Conservation (phyloP, 2,329 filamentous ascomycete species). For the Penicillium sp. region DNA sequence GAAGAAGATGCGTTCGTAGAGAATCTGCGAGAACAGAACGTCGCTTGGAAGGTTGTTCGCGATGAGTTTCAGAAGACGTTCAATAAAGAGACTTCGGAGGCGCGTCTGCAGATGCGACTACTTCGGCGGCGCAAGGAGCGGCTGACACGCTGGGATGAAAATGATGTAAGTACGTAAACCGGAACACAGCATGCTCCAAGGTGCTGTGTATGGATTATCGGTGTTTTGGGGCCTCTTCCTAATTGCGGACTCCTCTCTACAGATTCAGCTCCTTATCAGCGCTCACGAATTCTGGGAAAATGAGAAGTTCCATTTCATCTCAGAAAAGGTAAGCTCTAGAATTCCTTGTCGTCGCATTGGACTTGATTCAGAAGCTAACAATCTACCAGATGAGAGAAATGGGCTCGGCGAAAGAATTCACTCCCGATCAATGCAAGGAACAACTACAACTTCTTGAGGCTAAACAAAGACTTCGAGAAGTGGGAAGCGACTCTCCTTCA, state of each 20-base stretch:
- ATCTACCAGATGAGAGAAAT: constrained; percentile 32
- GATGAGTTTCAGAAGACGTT: constrained; percentile 38
- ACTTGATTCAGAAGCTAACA: neutral
- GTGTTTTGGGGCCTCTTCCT: neutral
- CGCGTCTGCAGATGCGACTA: constrained; percentile 44
- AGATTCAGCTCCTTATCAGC: constrained; percentile 38
- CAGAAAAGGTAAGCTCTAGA: constrained; percentile 35
- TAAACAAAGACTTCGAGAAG: constrained; percentile 16
- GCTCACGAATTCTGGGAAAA: constrained; percentile 39
- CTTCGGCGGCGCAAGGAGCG: constrained; percentile 38
- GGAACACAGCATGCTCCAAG: neutral
- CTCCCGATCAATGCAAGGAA: constrained; percentile 37
- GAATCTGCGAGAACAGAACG: constrained; percentile 35
- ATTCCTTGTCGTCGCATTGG: neutral
- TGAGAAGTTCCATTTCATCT: constrained; percentile 40
- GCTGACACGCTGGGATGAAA: constrained; percentile 39
- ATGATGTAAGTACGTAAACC: constrained; percentile 46
- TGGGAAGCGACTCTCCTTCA: constrained; percentile 16
- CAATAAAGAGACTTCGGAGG: constrained; percentile 39
- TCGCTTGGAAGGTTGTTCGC: constrained; percentile 40
- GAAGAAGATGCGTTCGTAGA: constrained; percentile 42
- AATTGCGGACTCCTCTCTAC: neutral
- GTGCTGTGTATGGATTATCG: neutral
- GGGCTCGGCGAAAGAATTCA: constrained; percentile 33
- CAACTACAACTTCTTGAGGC: constrained; percentile 31